Evolutionary conservation across 179 eudicot genomes (phyloP).

Genomic region (Kewa caespitosa): DNA sequence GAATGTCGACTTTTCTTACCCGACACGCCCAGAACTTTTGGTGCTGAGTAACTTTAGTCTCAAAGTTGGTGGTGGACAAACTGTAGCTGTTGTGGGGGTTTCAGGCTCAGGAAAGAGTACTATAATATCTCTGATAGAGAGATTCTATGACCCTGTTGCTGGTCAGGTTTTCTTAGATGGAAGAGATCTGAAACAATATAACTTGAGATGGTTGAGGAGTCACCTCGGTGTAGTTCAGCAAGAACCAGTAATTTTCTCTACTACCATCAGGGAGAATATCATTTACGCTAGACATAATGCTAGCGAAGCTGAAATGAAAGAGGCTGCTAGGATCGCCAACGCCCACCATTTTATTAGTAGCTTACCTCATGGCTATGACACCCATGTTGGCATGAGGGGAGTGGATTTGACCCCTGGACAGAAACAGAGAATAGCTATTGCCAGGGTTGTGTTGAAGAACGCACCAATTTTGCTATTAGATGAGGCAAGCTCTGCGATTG

Average conservation of each 20-base stretch:
- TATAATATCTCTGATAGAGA: slow-evolving; percentile 83
- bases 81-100: slow-evolving; percentile 93
- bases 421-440: slow-evolving; percentile 91
- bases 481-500: slow-evolving; percentile 94
- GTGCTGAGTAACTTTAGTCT: slow-evolving; percentile 90
- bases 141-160: slow-evolving; percentile 91
- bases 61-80: slow-evolving; percentile 96
- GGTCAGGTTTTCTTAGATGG: slow-evolving; percentile 90
- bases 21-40: slow-evolving; percentile 79
- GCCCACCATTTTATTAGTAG: slow-evolving; percentile 98
- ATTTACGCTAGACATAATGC: slow-evolving; percentile 99
- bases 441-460: slow-evolving; percentile 81
- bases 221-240: slow-evolving; percentile 97
- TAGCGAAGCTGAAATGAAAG: slow-evolving; percentile 96
- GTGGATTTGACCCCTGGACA: slow-evolving; percentile 97
- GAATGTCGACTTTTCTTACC: slow-evolving; percentile 80
- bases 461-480: slow-evolving; percentile 93
- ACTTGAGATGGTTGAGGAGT: slow-evolving; percentile 91
- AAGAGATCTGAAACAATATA: slow-evolving; percentile 76
- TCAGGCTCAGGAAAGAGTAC: slow-evolving; percentile 99
- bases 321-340: slow-evolving; percentile 97
- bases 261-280: slow-evolving; percentile 87
- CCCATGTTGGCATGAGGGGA: slow-evolving; percentile 98
- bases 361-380: slow-evolving; percentile 97
- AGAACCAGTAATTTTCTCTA: slow-evolving; percentile 91